Evolutionary conservation across 371 early-diverging fungal species (phyloP).

Genomic region (Blyttiomyces sp.): DNA sequence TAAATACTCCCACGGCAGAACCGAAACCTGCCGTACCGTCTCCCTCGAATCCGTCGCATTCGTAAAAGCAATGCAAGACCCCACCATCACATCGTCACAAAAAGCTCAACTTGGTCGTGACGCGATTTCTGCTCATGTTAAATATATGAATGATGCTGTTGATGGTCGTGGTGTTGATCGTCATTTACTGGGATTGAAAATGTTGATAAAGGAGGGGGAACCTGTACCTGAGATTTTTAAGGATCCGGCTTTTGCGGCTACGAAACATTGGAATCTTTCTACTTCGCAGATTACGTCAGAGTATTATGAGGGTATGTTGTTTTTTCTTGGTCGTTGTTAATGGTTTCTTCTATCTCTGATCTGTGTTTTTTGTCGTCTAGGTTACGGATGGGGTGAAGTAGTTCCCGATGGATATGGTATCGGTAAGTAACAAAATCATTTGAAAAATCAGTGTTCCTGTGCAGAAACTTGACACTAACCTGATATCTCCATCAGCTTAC

Average conservation of each 20-base stretch:
- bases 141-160: conserved; percentile 77
- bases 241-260: conserved; percentile 76
- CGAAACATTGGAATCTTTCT: conserved; percentile 90
- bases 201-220: conserved; percentile 67
- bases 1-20: conserved; percentile 87
- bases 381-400: conserved; percentile 91
- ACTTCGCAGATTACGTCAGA: conserved; percentile 91
- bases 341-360: background rate
- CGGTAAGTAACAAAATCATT: too few relatives aligned
- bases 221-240: conserved; percentile 74
- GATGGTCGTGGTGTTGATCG: conserved; percentile 89
- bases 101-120: conserved; percentile 68
- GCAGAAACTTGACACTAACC: too few relatives aligned
- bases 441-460: too few relatives aligned
- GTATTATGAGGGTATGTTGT: conserved; percentile 63
- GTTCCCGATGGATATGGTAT: conserved; percentile 91
- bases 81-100: conserved; percentile 20
- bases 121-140: conserved; percentile 74
- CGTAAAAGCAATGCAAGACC: conserved; percentile 83
- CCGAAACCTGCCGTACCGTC: conserved; percentile 91
- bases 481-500: too few relatives aligned
- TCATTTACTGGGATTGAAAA: conserved; percentile 74
- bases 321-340: background rate
- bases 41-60: conserved; percentile 75
- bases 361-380: conserved; percentile 8